Evolutionary conservation across 495 filamentous ascomycete genomes (phyloP).

Genomic region (Geopyxis carbonaria): DNA sequence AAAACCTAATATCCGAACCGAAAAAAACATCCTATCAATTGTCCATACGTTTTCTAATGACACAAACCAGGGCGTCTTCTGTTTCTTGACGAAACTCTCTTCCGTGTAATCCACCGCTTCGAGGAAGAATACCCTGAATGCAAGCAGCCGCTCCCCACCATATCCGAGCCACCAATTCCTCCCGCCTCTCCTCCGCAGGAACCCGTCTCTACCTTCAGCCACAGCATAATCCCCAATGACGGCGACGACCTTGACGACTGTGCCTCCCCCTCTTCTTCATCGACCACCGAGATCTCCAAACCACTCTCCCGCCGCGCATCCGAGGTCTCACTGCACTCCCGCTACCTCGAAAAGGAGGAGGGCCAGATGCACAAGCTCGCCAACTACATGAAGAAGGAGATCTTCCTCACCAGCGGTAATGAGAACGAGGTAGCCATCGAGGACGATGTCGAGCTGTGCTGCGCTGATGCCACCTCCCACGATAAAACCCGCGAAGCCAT

Average conservation of each 20-base stretch:
- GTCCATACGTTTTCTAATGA: neutral
- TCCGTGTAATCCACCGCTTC: slow-evolving; percentile 83
- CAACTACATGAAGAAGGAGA: slow-evolving; percentile 15
- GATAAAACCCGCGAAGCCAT: slow-evolving; percentile 31
- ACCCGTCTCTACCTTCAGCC: slow-evolving; percentile 20
- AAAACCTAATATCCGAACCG: no score
- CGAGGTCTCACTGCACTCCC: slow-evolving; percentile 61
- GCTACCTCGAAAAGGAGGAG: slow-evolving; percentile 71
- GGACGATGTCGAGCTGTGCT: neutral
- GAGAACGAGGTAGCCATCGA: neutral
- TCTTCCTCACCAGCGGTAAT: slow-evolving; percentile 10
- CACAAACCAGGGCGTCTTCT: slow-evolving; percentile 33
- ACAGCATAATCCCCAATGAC: no score
- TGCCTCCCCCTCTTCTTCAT: slow-evolving; percentile 28
- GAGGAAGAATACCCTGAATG: slow-evolving; percentile 93
- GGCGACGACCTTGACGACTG: neutral
- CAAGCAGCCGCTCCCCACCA: slow-evolving; percentile 13
- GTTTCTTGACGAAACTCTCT: slow-evolving; percentile 78
- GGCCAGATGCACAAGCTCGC: slow-evolving; percentile 36
- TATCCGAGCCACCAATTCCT: slow-evolving; percentile 9
- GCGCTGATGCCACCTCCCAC: slow-evolving; percentile 21
- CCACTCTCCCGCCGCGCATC: slow-evolving; percentile 43
- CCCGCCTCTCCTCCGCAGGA: slow-evolving; percentile 1
- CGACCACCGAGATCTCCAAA: slow-evolving; percentile 25
- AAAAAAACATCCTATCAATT: no score